Conservation (phyloP, 495 filamentous ascomycete genomes). For the Trichocladium uniseriatum region DNA sequence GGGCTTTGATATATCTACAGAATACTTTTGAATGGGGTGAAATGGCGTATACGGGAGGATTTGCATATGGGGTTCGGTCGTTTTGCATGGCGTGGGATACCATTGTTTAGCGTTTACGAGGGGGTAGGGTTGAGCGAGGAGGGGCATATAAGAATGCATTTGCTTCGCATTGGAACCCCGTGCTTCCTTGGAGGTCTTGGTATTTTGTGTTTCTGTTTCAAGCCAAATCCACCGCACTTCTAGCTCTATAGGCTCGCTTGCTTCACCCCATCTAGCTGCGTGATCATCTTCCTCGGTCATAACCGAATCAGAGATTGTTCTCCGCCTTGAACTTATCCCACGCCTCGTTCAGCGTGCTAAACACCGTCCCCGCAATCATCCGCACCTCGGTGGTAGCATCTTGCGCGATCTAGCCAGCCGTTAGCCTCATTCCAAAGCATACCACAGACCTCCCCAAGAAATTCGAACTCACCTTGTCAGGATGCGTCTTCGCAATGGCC, state of each 20-base stretch:
- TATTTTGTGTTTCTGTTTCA: too few relatives aligned
- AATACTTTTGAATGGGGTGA: too few relatives aligned
- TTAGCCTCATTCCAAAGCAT: neutral
- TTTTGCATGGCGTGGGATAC: constrained; percentile 9
- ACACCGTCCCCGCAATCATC: constrained; percentile 87
- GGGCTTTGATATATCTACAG: constrained; percentile 43
- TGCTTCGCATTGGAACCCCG: neutral
- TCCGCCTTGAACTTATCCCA: constrained; percentile 97
- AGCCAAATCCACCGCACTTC: too few relatives aligned
- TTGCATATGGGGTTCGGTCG: neutral
- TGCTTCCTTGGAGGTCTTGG: too few relatives aligned
- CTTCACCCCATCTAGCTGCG: neutral
- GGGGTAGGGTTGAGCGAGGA: neutral
- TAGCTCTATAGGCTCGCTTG: neutral
- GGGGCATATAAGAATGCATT: neutral
- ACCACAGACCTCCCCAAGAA: neutral
- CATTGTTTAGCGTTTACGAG: constrained; percentile 1
- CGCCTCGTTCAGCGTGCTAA: constrained; percentile 87
- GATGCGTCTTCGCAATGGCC: constrained; percentile 95
- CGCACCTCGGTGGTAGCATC: constrained; percentile 86
- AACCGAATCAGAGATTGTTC: constrained; percentile 54
- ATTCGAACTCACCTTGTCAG: constrained; percentile 73
- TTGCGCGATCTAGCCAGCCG: constrained; percentile 58
- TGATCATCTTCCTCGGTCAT: neutral
- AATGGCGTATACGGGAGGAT: neutral